Evolutionary conservation across 225 moss, liverwort and hornwort species (phyloP), one percentile per base, ranked within the genome.

Genomic region (Thuidium tamariscinum): DNA sequence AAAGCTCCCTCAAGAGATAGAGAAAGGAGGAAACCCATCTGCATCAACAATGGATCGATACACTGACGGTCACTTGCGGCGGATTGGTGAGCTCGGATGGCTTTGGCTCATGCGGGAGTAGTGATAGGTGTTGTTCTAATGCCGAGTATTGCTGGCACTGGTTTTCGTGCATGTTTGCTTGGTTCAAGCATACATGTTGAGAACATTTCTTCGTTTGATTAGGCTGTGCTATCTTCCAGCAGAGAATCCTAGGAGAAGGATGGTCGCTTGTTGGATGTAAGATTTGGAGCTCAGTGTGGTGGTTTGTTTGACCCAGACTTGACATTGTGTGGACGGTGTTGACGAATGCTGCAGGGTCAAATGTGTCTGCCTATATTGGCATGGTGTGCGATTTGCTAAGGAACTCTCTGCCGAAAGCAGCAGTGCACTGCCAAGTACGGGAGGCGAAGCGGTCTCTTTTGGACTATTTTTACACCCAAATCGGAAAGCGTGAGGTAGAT

Each of bases 1-100:
- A 26, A 98, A 98, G 78, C 98, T 98, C 27, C 98, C 98, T 85
- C 98, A 98, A 88, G 98, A 98, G 87, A 85, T 96, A 49, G 96
- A 98, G 88, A 98, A 98, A 89, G 95, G 96, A 75, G 95, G 95
- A 87, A 98, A 94, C 82, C 93, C 98, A 39, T 90, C 89, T 78
- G 89, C 95, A 48, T 92, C 95, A 78, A 90, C 93, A 52, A 89
- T 92, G 94, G 98, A 98, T 77, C 95, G 98, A 77, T 98, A 98
- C 82, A 98, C 95, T 18, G 98, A 98, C 68, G 95, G 94, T 75
- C 98, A 98, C 79, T 88, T 98, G 29, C 92, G 98, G 63, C 91
- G 98, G 89, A 98, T 98, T 89, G 98, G 98, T 96, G 80, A 89
- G 95, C 48, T 69, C 41, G 25, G 29, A 66, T 82, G 37, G 79